Evolutionary conservation across 305 asterid species (phyloP).

Genomic region (Solanum hybrid): DNA sequence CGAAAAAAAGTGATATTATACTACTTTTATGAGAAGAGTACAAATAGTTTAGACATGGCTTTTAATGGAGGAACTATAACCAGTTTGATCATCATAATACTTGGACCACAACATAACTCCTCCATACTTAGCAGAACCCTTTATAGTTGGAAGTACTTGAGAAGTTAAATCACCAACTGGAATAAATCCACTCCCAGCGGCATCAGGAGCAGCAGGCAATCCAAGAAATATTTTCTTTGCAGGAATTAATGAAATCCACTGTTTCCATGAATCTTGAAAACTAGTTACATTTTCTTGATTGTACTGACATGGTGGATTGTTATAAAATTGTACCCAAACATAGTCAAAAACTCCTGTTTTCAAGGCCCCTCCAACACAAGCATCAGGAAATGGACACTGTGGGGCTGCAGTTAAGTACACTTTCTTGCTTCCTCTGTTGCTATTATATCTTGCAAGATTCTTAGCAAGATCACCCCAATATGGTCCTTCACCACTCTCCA

Average conservation of each 20-base stretch:
- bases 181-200: slow-evolving; percentile 20
- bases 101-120: slow-evolving; percentile 15
- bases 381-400: slow-evolving; percentile 54
- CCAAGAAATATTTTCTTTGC: slow-evolving; percentile 41
- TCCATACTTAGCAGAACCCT: slow-evolving; percentile 14
- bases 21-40: background rate
- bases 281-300: slow-evolving; percentile 7
- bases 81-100: slow-evolving; percentile 10
- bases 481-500: slow-evolving; percentile 37
- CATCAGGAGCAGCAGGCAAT: slow-evolving; percentile 28
- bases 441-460: slow-evolving; percentile 24
- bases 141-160: slow-evolving; percentile 24
- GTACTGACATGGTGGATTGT: slow-evolving; percentile 49
- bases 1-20: background rate
- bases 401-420: slow-evolving; percentile 44
- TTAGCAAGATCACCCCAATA: slow-evolving; percentile 47
- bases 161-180: background rate
- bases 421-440: slow-evolving; percentile 23
- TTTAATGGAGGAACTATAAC: slow-evolving; percentile 9
- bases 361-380: slow-evolving; percentile 37
- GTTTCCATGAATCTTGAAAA: slow-evolving; percentile 32
- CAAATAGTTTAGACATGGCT: background rate
- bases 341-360: slow-evolving; percentile 45
- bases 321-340: slow-evolving; percentile 51
- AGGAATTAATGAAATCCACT: slow-evolving; percentile 8